Evolutionary conservation across 192 early-diverging fungal species (phyloP).

Genomic region (Dimargaris xerosporica): DNA sequence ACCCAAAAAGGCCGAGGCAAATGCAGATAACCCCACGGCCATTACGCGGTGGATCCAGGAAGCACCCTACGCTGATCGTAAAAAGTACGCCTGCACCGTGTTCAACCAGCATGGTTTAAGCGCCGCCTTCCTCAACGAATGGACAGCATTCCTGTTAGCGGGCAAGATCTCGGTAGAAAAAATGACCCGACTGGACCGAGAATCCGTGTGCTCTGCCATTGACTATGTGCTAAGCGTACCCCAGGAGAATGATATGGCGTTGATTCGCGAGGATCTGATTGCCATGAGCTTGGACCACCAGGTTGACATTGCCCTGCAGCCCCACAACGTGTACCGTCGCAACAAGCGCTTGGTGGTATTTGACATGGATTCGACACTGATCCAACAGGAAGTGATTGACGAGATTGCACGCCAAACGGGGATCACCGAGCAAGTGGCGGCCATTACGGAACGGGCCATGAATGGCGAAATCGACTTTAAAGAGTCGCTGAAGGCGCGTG

Average conservation of each 20-base stretch:
- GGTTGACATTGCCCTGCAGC: slow-evolving; percentile 77
- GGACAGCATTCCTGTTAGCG: slow-evolving; percentile 58
- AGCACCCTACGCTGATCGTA: slow-evolving; percentile 69
- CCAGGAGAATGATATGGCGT: slow-evolving; percentile 39
- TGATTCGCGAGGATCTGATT: slow-evolving; percentile 53
- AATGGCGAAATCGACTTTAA: slow-evolving; percentile 97
- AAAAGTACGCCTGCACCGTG: slow-evolving; percentile 76
- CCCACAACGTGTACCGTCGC: slow-evolving; percentile 69
- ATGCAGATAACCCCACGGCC: slow-evolving; percentile 19
- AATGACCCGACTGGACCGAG: slow-evolving; percentile 60
- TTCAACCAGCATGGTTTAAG: slow-evolving; percentile 69
- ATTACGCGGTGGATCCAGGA: slow-evolving; percentile 37
- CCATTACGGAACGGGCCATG: slow-evolving; percentile 92
- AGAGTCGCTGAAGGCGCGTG: slow-evolving; percentile 76
- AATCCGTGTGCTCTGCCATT: slow-evolving; percentile 48
- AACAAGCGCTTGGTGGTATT: slow-evolving; percentile 93
- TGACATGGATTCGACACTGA: slow-evolving; percentile 99
- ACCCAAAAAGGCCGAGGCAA: slow-evolving; percentile 11
- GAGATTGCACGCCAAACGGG: slow-evolving; percentile 89
- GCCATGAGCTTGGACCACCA: slow-evolving; percentile 50
- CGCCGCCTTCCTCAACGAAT: slow-evolving; percentile 60
- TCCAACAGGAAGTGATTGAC: slow-evolving; percentile 98
- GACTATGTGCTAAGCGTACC: slow-evolving; percentile 80
- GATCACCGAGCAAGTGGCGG: slow-evolving; percentile 79
- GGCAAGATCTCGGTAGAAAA: slow-evolving; percentile 76